phyloP scores from a whole-genome alignment of 495 filamentous ascomycete genomes.

The Physcia stellaris region DNA sequence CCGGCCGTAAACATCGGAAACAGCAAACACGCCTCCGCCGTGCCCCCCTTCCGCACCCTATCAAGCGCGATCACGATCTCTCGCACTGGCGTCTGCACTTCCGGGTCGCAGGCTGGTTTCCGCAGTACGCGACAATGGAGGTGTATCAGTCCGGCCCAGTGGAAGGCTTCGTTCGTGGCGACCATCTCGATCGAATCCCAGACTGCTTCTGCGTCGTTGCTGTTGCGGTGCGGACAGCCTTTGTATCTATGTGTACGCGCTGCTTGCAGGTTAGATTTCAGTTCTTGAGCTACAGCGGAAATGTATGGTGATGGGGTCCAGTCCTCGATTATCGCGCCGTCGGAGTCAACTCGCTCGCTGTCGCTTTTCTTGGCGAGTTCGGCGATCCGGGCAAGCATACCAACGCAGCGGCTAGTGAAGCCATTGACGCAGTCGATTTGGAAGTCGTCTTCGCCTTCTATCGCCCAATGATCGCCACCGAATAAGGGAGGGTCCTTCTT shows the following conservation, averaged over 20 bases:
- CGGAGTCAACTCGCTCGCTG: conserved; percentile 45
- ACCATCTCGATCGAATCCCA: conserved; percentile 52
- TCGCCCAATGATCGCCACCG: conserved; percentile 37
- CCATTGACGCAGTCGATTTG: conserved; percentile 71
- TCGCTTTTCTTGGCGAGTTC: conserved; percentile 61
- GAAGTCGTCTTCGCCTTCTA: conserved; percentile 39
- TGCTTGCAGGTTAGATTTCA: conserved; percentile 40
- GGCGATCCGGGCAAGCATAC: conserved; percentile 61
- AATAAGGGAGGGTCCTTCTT: conserved; percentile 42
- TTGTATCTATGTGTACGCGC: conserved; percentile 24
- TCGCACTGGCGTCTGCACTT: conserved; percentile 50
- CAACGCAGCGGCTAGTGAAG: conserved; percentile 55
- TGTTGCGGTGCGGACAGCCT: conserved; percentile 24
- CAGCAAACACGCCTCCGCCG: conserved; percentile 61
- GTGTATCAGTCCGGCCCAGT: conserved; percentile 67
- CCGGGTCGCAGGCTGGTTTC: conserved; percentile 34
- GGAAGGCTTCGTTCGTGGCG: conserved; percentile 70
- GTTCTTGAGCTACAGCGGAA: conserved; percentile 35
- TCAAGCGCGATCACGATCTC: conserved; percentile 47
- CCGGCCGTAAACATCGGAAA: conserved; percentile 82
- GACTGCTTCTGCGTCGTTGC: conserved; percentile 11
- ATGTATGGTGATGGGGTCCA: conserved; percentile 49
- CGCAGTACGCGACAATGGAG: conserved; percentile 61
- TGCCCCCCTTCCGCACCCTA: conserved; percentile 51
- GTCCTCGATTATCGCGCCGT: conserved; percentile 31